Evolutionary conservation across 441 rosid genomes (phyloP).

Genomic region (Adansonia grandidieri): DNA sequence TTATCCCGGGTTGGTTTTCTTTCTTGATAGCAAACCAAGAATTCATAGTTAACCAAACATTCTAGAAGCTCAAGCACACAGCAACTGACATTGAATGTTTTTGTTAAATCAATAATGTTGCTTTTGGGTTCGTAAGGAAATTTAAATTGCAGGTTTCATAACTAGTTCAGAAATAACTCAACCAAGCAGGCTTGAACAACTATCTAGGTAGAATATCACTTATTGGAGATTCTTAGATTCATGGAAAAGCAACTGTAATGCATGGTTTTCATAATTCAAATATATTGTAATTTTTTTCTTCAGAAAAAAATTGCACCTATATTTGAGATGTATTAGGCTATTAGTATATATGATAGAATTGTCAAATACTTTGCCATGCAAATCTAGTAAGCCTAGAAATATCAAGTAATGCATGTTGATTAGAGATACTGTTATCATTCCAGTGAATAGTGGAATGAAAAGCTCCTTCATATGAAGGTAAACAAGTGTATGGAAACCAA

Average conservation of each 20-base stretch:
- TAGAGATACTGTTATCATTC: neutral
- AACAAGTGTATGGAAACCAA: neutral
- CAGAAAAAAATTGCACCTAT: neutral
- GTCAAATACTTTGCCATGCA: neutral
- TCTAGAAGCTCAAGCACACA: constrained; percentile 12
- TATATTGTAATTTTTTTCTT: neutral
- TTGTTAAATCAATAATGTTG: neutral
- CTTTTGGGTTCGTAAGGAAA: neutral
- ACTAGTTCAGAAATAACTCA: neutral
- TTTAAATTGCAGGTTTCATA: neutral
- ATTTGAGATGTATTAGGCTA: neutral
- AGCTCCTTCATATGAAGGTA: neutral
- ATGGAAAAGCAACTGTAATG: neutral
- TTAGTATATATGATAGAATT: neutral
- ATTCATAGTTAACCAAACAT: neutral
- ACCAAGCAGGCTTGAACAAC: neutral
- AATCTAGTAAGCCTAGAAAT: neutral
- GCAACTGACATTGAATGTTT: neutral
- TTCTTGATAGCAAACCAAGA: neutral
- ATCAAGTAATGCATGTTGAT: neutral
- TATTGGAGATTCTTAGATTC: neutral
- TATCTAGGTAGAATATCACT: neutral
- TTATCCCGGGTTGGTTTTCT: neutral
- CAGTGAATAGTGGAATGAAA: neutral
- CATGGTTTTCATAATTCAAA: neutral